Base-by-base conservation (phyloP, 352 stramenopile species). In the Discostella stelligera region DNA sequence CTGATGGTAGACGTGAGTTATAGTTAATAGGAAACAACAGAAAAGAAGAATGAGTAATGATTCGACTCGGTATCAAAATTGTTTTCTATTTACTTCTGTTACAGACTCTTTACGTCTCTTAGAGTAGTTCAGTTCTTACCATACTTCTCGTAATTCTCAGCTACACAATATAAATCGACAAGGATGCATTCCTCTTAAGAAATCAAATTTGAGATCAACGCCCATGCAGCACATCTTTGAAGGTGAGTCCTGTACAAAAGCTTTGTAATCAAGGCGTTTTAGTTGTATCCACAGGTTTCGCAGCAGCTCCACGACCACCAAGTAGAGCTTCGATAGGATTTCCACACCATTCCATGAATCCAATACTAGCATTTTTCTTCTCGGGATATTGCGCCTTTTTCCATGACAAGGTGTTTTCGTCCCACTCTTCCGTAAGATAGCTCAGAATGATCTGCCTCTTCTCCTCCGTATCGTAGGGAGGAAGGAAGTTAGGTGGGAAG, bases 401-500 rank as follows among this genome's bases (percentile, higher is more conserved):
- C 85, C 85, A 93, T 3, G 75, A 81, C 9, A 91, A 50, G 0
- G 69, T 84, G 27, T 86, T 80, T 65, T 93, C 88, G 64, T 93
- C 82, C 88, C 88, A 93, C 54, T 90, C 79, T 64, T 93, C 84
- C 1, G 68, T 74, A 23, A 93, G 73, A 50, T 86, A 85, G 48
- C 86, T 83, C 21, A 90, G 75, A 66, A 93, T 93, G 30, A 91
- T 87, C 32, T 85, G 71, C 58, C 74, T 77, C 65, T 91, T 93
- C 20, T 89, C 77, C 14, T 82, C 71, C 11, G 84, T 90, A 69
- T 93, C 75, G 60, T 93, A 93, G 8, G 88, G 88, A 52, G 85
- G 88, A 5, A 91, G 74, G 71, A 93, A 93, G 64, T 93, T 93
- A 30, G 88, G 88, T 44, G 56, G 30, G 67, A 93, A 91, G 41